Percentiles rank a stretch among this genome's conserved stretches.
Evolutionary conservation across 768 basidiomycete species (phyloP).

Genomic region (Termitomyces heimii): DNA sequence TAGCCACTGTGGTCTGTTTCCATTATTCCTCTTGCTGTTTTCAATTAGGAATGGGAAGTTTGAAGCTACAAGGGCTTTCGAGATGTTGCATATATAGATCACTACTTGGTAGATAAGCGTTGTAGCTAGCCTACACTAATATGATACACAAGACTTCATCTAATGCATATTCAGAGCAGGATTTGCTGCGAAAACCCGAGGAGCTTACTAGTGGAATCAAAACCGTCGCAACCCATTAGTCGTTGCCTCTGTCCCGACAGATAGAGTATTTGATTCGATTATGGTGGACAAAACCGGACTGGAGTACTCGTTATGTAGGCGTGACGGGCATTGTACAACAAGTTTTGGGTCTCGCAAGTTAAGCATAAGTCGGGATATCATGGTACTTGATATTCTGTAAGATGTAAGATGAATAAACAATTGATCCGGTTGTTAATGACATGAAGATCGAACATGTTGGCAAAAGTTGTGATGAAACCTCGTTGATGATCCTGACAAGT

Average conservation of each 20-base stretch:
- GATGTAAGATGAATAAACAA: neutral
- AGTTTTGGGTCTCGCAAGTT: constrained; percentile 25
- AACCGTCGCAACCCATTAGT: neutral
- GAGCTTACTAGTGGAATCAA: neutral
- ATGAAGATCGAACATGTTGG: constrained; percentile 15
- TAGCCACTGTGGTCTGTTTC: too few relatives aligned
- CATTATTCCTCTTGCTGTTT: too few relatives aligned
- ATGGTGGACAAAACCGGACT: constrained; percentile 15
- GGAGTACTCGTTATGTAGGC: constrained; percentile 5
- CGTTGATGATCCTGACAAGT: constrained; percentile 12
- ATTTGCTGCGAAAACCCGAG: neutral
- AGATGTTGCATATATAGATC: neutral
- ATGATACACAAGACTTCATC: neutral
- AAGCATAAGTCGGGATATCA: constrained; percentile 26
- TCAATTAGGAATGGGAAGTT: neutral
- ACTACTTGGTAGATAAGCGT: neutral
- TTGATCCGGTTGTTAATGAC: neutral
- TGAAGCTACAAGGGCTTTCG: neutral
- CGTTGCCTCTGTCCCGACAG: neutral
- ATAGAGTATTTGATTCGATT: constrained; percentile 12
- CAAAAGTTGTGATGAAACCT: constrained; percentile 17
- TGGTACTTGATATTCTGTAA: constrained; percentile 22
- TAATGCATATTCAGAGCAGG: neutral
- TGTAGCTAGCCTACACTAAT: neutral
- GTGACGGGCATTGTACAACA: neutral